phyloP scores from a whole-genome alignment of 1,139 yeast genomes.

The Suhomyces atakaporum region DNA sequence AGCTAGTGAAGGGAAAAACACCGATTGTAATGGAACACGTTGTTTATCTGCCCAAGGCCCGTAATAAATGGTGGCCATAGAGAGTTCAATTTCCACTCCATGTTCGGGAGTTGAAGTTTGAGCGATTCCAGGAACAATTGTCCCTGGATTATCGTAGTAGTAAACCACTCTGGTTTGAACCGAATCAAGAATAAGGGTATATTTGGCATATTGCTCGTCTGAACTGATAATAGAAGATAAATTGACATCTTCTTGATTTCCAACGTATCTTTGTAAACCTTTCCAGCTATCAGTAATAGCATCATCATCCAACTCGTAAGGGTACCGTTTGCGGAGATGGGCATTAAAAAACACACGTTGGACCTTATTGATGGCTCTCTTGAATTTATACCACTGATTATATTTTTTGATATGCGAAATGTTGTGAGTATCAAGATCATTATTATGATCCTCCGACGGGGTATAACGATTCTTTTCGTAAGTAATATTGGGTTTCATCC shows the following conservation, averaged over 20 bases:
- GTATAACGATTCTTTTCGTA: constrained; percentile 32
- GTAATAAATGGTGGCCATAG: constrained; percentile 70
- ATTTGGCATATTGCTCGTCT: constrained; percentile 78
- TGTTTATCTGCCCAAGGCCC: constrained; percentile 98
- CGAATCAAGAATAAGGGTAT: constrained; percentile 71
- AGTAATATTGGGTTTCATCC: constrained; percentile 69
- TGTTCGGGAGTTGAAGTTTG: constrained; percentile 52
- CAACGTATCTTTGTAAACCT: constrained; percentile 47
- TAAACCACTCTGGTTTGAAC: constrained; percentile 55
- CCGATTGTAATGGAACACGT: constrained; percentile 60
- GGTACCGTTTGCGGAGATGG: constrained; percentile 4
- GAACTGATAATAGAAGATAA: constrained; percentile 28
- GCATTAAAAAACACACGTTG: constrained; percentile 5
- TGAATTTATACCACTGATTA: constrained; percentile 27
- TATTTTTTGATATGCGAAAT: constrained; percentile 23
- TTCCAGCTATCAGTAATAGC: constrained; percentile 30
- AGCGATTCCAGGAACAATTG: constrained; percentile 12
- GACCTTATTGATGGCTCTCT: constrained; percentile 18
- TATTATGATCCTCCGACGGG: constrained; percentile 6
- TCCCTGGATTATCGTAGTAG: constrained; percentile 73
- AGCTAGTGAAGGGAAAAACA: constrained; percentile 69
- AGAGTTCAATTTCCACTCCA: constrained; percentile 62
- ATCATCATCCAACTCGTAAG: constrained; percentile 5
- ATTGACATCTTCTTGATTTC: constrained; percentile 36
- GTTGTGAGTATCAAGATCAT: constrained; percentile 2